Base-by-base conservation (phyloP, 306 rosid genomes). In the Luffa acutangula region DNA sequence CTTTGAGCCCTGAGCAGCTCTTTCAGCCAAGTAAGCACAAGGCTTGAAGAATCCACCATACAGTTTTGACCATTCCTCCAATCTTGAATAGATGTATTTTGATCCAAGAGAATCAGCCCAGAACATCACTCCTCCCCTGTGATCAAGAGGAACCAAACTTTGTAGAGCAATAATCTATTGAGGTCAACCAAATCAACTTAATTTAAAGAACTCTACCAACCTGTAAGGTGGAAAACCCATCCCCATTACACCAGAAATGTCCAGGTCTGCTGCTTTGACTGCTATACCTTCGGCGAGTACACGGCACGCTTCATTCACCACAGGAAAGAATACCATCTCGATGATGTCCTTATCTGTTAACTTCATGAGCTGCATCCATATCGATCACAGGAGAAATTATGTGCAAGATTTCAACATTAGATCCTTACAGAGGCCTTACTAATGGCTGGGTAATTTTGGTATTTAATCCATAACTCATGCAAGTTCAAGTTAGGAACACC, bases 141-240 rank as follows among this genome's bases (percentile, higher is more conserved):
- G 49, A 17, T 81, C 79, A 88, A 67, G 77, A 77, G 52, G 67
- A 66, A 48, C 66, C 33, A 59, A 1, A 43, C 54, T 25, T 60
- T 43, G 48, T 43, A 58, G 10, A 58, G 7, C 43, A 76, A 11
- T 75, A 53, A n/a, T 63, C 46, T 13, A 60, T 45, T 5, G 41
- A 34, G 9, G 45, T 13, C 39, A 36, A 59, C 12, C 45, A 7
- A 73, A 73, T 7, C n/a, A 46, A 71, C 54, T 10, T 25, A 31
- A 14, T 17, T 13, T 3, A 43, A 10, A 72, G 21, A 72, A 72
- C 42, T 43, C 4, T 42, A 84, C 87, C 79, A 75, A 95, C 99
- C 99, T 93, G 96, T 95, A 93, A 45, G 97, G 85, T 48, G 99
- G 99, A 81, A 95, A 95, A 41, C 99, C 99, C 99, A 95, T 93